phyloP scores from a whole-genome alignment of 2,329 filamentous ascomycete species.

The Venturiaceae sp. region DNA sequence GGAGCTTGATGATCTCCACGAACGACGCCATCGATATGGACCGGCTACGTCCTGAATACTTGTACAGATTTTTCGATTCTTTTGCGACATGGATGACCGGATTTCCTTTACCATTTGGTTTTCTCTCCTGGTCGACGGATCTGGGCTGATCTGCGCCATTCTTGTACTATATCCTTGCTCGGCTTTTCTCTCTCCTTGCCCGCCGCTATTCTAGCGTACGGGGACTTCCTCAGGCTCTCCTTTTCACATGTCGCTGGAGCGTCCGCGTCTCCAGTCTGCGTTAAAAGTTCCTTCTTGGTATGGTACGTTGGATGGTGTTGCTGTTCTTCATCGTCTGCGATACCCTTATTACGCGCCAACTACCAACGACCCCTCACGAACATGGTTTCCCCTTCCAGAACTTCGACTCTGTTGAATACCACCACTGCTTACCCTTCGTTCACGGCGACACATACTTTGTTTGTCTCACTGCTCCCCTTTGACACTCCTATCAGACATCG shows the following conservation, averaged over 20 bases:
- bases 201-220: no score
- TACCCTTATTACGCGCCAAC: not conserved
- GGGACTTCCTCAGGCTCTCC: not conserved
- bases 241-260: not conserved
- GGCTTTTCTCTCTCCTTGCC: not conserved
- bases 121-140: not conserved
- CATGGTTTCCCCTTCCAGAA: not conserved
- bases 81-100: not conserved
- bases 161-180: not conserved
- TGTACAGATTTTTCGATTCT: constrained; percentile 1
- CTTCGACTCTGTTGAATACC: not conserved
- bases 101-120: not conserved
- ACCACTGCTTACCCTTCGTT: not conserved
- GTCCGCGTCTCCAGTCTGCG: not conserved
- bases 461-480: not conserved
- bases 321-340: not conserved
- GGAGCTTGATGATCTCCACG: constrained; percentile 1
- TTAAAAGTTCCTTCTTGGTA: not conserved
- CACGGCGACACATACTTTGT: not conserved
- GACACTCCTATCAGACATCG: not conserved
- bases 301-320: not conserved
- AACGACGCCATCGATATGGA: constrained; percentile 2
- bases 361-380: not conserved
- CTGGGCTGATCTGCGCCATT: not conserved
- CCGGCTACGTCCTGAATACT: not conserved